A percentile compares a stretch with the other conserved stretches of the same genome.
Conservation (phyloP, 495 filamentous ascomycete genomes). For the Clohesyomyces aquaticus region DNA sequence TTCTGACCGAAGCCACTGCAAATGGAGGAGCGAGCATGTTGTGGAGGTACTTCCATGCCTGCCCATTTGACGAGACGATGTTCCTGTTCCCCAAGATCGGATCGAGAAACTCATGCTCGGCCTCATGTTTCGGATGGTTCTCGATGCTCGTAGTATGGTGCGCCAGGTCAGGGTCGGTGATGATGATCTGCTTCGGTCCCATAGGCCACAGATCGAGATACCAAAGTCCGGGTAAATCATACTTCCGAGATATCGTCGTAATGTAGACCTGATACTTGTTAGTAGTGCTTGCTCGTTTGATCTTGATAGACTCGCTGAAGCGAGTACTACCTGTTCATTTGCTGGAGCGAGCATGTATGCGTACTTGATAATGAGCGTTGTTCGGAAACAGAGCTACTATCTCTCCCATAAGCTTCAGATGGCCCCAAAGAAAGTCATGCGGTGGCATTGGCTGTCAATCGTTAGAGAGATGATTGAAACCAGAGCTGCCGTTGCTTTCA, state of each 20-base stretch:
- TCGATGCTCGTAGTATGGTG: slow-evolving; percentile 1
- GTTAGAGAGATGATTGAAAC: background rate
- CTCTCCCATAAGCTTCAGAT: slow-evolving; percentile 34
- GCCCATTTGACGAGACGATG: slow-evolving; percentile 23
- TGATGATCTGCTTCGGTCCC: slow-evolving; percentile 18
- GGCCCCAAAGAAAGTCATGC: slow-evolving; percentile 30
- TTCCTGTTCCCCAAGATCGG: slow-evolving; percentile 20
- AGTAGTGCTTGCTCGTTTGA: too few species aligned
- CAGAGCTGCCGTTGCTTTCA: too few species aligned
- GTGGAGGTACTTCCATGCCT: slow-evolving; percentile 28
- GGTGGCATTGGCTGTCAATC: slow-evolving; percentile 24
- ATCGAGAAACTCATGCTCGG: background rate
- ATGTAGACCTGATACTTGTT: slow-evolving; percentile 11
- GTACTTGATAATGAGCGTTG: background rate
- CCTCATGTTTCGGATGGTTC: slow-evolving; percentile 25
- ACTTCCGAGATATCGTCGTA: slow-evolving; percentile 24
- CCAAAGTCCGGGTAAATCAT: slow-evolving; percentile 26
- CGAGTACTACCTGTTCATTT: too few species aligned
- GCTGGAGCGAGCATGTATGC: too few species aligned
- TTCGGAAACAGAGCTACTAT: slow-evolving; percentile 14
- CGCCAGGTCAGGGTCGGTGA: slow-evolving; percentile 31
- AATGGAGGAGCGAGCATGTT: slow-evolving; percentile 38
- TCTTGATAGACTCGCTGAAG: too few species aligned
- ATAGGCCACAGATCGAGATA: slow-evolving; percentile 36
- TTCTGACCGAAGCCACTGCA: slow-evolving; percentile 6